A percentile compares a stretch with the other conserved stretches of the same genome.
Evolutionary conservation across 352 stramenopile species (phyloP).

Genomic region (Pythium oligandrum): DNA sequence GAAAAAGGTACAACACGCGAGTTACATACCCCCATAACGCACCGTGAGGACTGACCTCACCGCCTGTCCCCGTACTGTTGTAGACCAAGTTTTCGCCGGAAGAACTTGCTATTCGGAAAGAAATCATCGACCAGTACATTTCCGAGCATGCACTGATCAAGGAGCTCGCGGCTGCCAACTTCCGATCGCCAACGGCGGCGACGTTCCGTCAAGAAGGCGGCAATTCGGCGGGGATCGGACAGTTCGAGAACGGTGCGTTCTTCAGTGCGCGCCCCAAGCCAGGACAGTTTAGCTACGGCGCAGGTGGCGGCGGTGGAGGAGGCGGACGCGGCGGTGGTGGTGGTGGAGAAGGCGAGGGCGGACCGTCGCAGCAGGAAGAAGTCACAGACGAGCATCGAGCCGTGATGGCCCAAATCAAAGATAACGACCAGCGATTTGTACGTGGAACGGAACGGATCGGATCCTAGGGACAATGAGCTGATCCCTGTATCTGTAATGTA

Average conservation of each 20-base stretch:
- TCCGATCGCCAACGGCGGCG: constrained; percentile 39
- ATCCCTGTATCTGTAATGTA: constrained; percentile 14
- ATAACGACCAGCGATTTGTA: constrained; percentile 84
- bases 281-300: constrained; percentile 17
- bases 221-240: constrained; percentile 34
- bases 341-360: constrained; percentile 23
- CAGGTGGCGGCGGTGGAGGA: constrained; percentile 15
- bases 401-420: constrained; percentile 70
- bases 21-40: background rate
- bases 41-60: background rate
- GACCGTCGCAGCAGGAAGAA: constrained; percentile 32
- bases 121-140: constrained; percentile 76
- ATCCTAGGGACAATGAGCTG: no score
- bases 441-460: constrained; percentile 7
- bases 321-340: constrained; percentile 16
- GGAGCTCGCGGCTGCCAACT: constrained; percentile 57
- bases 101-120: constrained; percentile 72
- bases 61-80: background rate
- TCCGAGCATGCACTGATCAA: constrained; percentile 76
- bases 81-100: constrained; percentile 75
- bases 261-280: constrained; percentile 35
- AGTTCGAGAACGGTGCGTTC: constrained; percentile 61
- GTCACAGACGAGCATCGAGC: constrained; percentile 62
- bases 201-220: constrained; percentile 44
- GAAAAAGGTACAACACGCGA: constrained; percentile 49